Percentiles rank a stretch among this genome's conserved stretches.
Conservation (phyloP, 345 rosid genomes). For the Passiflora organensis region DNA sequence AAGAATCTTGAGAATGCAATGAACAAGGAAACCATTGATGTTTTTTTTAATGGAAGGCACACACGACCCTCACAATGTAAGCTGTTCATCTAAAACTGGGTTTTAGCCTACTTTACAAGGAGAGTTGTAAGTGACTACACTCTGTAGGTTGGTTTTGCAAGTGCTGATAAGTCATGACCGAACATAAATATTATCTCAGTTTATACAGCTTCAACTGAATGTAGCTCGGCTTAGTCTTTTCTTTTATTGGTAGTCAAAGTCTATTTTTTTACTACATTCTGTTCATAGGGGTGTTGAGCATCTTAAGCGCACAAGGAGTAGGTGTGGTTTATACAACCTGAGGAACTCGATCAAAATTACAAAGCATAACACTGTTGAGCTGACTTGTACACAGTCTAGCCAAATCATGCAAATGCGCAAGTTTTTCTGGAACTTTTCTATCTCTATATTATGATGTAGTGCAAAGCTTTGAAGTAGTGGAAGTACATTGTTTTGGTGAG, state of each 20-base stretch:
- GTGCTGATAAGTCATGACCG: no score
- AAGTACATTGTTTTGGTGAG: neutral
- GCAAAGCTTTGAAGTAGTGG: neutral
- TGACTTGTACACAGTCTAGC: neutral
- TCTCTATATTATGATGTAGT: neutral
- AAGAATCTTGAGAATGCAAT: no score
- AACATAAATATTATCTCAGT: neutral
- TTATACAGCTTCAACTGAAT: no score
- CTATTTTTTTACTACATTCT: neutral
- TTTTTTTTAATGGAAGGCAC: no score
- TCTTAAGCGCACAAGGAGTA: neutral
- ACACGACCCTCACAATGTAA: no score
- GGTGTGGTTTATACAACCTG: neutral
- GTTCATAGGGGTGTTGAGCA: neutral
- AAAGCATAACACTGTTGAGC: neutral
- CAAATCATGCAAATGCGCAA: neutral
- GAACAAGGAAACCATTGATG: neutral
- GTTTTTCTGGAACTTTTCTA: neutral
- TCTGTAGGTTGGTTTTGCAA: no score
- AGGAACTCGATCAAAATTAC: neutral
- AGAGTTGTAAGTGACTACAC: no score
- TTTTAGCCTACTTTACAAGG: no score
- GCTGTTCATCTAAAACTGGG: no score
- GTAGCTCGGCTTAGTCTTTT: neutral
- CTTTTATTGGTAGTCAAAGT: no score